A percentile compares a stretch with the other conserved stretches of the same genome.
Conservation (phyloP, 2,329 filamentous ascomycete species). For the Lomentospora prolificans region DNA sequence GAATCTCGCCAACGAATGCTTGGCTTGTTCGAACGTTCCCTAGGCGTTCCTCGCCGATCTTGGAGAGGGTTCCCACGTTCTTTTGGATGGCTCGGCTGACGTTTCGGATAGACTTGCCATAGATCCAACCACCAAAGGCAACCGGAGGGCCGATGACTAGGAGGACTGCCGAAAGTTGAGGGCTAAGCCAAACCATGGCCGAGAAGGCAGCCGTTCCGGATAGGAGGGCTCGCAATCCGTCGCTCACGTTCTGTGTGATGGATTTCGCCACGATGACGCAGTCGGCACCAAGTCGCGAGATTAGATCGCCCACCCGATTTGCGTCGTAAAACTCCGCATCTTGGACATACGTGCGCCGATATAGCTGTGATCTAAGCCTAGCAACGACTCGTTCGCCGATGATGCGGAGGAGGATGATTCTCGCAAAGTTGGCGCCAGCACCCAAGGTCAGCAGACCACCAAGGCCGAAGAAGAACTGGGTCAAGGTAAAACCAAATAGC, state of each 20-base stretch:
- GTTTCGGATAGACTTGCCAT: constrained; percentile 79
- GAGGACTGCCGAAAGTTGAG: constrained; percentile 80
- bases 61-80: constrained; percentile 84
- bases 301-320: constrained; percentile 90
- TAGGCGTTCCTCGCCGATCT: constrained; percentile 95
- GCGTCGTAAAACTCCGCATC: constrained; percentile 99
- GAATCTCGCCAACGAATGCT: constrained; percentile 86
- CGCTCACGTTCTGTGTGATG: constrained; percentile 94
- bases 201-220: constrained; percentile 82
- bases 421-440: constrained; percentile 83
- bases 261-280: constrained; percentile 98
- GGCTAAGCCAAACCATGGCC: constrained; percentile 92
- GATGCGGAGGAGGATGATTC: constrained; percentile 86
- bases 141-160: constrained; percentile 84
- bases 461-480: constrained; percentile 80
- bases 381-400: constrained; percentile 93
- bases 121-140: constrained; percentile 82
- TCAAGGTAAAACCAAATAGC: constrained; percentile 75
- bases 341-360: constrained; percentile 87
- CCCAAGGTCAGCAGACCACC: constrained; percentile 69
- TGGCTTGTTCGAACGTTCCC: constrained; percentile 96
- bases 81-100: constrained; percentile 88
- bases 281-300: constrained; percentile 89
- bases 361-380: constrained; percentile 78
- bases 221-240: constrained; percentile 84